These are phyloP conservation scores for Xylaria castorea DNA, from an alignment of 495 filamentous ascomycete species.

Conservation along the genomic window DNA sequence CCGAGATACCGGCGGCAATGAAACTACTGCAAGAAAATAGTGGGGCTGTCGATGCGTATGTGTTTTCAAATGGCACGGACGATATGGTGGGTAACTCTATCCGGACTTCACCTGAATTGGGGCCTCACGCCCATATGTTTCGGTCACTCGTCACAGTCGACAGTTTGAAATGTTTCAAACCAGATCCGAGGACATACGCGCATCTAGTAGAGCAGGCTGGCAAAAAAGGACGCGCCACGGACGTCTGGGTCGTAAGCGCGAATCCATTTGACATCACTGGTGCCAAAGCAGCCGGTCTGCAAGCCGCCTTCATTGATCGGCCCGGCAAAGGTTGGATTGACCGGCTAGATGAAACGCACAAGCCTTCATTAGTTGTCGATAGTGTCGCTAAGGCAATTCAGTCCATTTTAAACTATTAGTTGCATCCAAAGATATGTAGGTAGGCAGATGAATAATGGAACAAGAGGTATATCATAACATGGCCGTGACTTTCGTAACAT, in stretches of 20 bases:
- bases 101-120: slow-evolving; percentile 60
- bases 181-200: slow-evolving; percentile 67
- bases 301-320: slow-evolving; percentile 75
- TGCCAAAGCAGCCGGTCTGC: slow-evolving; percentile 59
- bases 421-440: neutral
- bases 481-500: slow-evolving; percentile 23
- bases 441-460: slow-evolving; percentile 19
- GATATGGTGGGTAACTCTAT: slow-evolving; percentile 70
- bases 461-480: slow-evolving; percentile 22
- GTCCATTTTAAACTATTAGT: slow-evolving; percentile 42
- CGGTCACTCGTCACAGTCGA: slow-evolving; percentile 68
- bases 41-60: slow-evolving; percentile 56
- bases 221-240: slow-evolving; percentile 48
- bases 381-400: slow-evolving; percentile 58
- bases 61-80: slow-evolving; percentile 79
- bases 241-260: slow-evolving; percentile 75
- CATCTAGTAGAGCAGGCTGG: slow-evolving; percentile 63
- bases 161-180: slow-evolving; percentile 69
- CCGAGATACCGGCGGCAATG: slow-evolving; percentile 66
- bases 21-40: slow-evolving; percentile 47
- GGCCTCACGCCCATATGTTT: slow-evolving; percentile 54
- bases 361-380: slow-evolving; percentile 53
- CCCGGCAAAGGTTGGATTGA: slow-evolving; percentile 61
- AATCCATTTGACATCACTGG: slow-evolving; percentile 86
- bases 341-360: slow-evolving; percentile 41